Evolutionary conservation across 2,329 filamentous ascomycete genomes (phyloP).

Genomic region (Stromatinia cepivora): DNA sequence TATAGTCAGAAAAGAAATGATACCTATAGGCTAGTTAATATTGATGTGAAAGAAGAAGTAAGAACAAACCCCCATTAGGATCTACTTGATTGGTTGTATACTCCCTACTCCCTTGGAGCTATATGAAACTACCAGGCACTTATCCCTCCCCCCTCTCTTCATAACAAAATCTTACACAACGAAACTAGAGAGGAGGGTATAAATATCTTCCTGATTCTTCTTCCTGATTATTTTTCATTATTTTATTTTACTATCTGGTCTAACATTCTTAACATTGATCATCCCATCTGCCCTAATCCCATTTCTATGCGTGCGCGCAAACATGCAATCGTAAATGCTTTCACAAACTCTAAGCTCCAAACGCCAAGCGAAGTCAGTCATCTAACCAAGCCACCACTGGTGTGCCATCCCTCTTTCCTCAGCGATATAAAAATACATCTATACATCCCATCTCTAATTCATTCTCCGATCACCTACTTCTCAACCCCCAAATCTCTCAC

Average conservation of each 20-base stretch:
- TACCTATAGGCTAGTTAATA: no score
- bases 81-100: no score
- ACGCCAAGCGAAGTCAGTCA: neutral
- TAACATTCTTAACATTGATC: neutral
- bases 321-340: neutral
- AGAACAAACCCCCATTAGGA: no score
- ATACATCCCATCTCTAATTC: neutral
- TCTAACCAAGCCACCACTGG: neutral
- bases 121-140: no score
- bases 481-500: neutral
- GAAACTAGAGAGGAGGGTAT: no score
- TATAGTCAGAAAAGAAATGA: no score
- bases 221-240: no score
- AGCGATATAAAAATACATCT: conserved; percentile 2
- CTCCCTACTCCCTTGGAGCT: no score
- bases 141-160: no score
- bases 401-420: neutral
- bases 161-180: no score
- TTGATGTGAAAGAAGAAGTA: no score
- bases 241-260: neutral
- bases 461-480: neutral
- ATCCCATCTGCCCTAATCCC: neutral
- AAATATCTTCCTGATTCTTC: no score
- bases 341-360: neutral
- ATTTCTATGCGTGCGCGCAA: neutral